A percentile compares a stretch with the other conserved stretches of the same genome.
These are phyloP conservation scores for Taiozyma sp. DNA, from an alignment of 1,139 yeast genomes.

Conservation along the genomic window DNA sequence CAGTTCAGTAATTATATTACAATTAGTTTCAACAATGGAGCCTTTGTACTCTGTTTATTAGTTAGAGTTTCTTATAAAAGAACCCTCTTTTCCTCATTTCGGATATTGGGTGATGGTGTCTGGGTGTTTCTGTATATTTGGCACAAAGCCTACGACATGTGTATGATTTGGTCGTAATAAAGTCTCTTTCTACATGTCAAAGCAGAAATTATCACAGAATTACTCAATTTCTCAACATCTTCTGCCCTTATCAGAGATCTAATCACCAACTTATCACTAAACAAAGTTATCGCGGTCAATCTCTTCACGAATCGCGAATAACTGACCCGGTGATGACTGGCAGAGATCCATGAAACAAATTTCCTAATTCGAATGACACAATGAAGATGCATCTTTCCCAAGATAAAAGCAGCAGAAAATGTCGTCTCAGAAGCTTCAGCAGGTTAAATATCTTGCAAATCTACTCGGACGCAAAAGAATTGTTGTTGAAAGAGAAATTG, in stretches of 20 bases:
- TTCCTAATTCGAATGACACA: neutral
- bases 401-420: neutral
- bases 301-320: neutral
- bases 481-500: conserved; percentile 15
- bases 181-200: too few relatives aligned
- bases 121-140: neutral
- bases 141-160: neutral
- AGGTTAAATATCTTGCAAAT: conserved; percentile 8
- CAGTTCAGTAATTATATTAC: neutral
- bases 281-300: too few relatives aligned
- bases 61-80: neutral
- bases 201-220: too few relatives aligned
- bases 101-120: neutral
- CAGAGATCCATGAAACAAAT: neutral
- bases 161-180: too few relatives aligned
- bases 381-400: neutral
- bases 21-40: neutral
- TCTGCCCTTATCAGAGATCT: too few relatives aligned
- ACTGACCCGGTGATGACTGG: neutral
- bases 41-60: neutral
- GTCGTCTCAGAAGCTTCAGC: conserved; percentile 1
- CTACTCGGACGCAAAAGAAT: conserved; percentile 27
- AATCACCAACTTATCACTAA: too few relatives aligned
- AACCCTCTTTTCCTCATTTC: neutral
- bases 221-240: too few relatives aligned